Evolutionary conservation across 1,284 basidiomycete species (phyloP), one percentile per base, ranked within the genome.

Genomic region (Cystobasidium sp.): DNA sequence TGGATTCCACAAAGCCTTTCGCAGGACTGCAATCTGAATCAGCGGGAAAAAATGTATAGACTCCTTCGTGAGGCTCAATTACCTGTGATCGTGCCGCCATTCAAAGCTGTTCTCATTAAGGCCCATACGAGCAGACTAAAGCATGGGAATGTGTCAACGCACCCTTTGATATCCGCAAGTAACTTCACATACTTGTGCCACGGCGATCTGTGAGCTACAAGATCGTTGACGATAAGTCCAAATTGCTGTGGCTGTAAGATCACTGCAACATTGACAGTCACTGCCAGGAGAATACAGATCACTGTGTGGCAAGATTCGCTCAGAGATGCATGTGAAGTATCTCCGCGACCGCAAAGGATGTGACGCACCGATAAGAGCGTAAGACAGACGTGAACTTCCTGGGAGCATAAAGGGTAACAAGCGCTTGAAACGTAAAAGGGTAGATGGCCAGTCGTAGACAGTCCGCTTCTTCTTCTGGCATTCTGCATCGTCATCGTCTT

Each of bases 321-420:
- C 20, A 56, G 39, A 12, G 18, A 44, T 12, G 5, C 6, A 31
- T 31, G 5, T 1, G 5, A 31, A 31, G 31, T 6, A 37, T 18
- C 16, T 47, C 20, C 16, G n/a, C 24, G 31, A 31, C 5, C 31
- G 31, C 31, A 31, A 31, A 31, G 31, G 9, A 20, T 3, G n/a
- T 31, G 31, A 20, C 44, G 31, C 43, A 8, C 78, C 46, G 4
- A 90, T 91, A 47, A 91, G 82, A 47, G 88, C 80, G 82, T 93
- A 91, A 6, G 93, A 85, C 65, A 84, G 84, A 58, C 82, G 78
- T 77, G 85, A 88, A 78, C 88, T 88, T 66, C 85, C 85, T 6
- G 92, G 92, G 91, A 91, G 93, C 9, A 94, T 86, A 83, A 91
- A 92, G 6, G 92, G 92, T 41, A 86, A 83, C 47, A 94, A 84